phyloP scores from a whole-genome alignment of 371 early-diverging fungal genomes.

The Mucor mucedo region DNA sequence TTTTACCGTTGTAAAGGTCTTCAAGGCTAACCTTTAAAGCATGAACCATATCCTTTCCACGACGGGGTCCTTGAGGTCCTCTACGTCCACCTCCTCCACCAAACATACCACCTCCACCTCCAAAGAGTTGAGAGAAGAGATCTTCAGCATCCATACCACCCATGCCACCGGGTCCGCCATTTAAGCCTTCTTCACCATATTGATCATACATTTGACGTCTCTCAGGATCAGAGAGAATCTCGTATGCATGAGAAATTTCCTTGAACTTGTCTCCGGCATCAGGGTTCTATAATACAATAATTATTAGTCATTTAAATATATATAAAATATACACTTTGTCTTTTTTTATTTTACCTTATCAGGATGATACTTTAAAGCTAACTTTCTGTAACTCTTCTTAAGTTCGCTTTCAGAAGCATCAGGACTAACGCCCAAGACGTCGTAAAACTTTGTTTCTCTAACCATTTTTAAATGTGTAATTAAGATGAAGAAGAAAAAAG shows the following conservation, averaged over 20 bases:
- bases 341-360: conserved; percentile 80
- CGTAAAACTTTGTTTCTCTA: conserved; percentile 91
- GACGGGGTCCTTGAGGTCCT: conserved; percentile 74
- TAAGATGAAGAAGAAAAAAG: conserved; percentile 2
- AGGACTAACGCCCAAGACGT: conserved; percentile 87
- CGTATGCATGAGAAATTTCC: conserved; percentile 93
- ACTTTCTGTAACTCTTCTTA: conserved; percentile 90
- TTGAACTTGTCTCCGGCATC: conserved; percentile 91
- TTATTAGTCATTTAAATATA: not conserved
- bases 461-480: conserved; percentile 56
- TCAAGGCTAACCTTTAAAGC: conserved; percentile 88
- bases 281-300: conserved; percentile 63
- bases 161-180: conserved; percentile 65
- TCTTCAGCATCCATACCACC: conserved; percentile 81
- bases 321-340: conserved; percentile 6
- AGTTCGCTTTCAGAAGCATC: conserved; percentile 82
- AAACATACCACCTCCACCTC: conserved; percentile 63
- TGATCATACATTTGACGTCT: conserved; percentile 82
- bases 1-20: conserved; percentile 94
- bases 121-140: conserved; percentile 89
- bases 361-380: conserved; percentile 95
- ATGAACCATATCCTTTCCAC: conserved; percentile 80
- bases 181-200: conserved; percentile 87
- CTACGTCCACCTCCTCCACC: conserved; percentile 66
- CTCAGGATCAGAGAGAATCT: conserved; percentile 86